Conservation (phyloP, 176 grass and related monocot genomes). For the Pontederia paniculata region DNA sequence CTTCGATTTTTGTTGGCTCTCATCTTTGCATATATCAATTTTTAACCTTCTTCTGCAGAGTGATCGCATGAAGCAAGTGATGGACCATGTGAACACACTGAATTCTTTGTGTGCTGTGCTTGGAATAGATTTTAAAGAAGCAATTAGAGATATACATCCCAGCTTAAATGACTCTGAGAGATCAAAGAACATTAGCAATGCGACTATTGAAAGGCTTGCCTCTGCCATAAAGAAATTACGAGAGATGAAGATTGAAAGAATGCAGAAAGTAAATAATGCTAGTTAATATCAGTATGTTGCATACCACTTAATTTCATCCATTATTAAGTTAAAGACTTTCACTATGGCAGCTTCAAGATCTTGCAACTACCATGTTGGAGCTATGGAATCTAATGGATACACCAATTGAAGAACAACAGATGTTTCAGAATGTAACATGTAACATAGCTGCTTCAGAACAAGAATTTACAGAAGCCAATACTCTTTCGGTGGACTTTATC, state of each 20-base stretch:
- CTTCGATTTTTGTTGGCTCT: not conserved
- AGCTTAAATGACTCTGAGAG: not conserved
- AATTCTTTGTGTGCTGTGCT: constrained; percentile 14
- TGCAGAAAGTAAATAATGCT: constrained; percentile 12
- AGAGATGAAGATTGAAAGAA: constrained; percentile 13
- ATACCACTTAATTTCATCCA: not conserved
- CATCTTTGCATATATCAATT: not conserved
- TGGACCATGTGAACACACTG: constrained; percentile 6
- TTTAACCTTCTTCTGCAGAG: not conserved
- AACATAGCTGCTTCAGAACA: constrained; percentile 69
- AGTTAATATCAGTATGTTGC: not conserved
- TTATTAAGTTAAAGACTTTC: not conserved
- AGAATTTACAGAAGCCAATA: constrained; percentile 68
- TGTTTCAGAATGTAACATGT: constrained; percentile 66
- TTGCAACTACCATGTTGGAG: constrained; percentile 69
- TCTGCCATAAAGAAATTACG: constrained; percentile 1
- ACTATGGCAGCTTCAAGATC: constrained; percentile 61
- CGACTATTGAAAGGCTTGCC: constrained; percentile 6
- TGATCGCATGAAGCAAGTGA: constrained; percentile 13
- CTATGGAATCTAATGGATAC: constrained; percentile 94
- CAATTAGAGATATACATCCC: constrained; percentile 9
- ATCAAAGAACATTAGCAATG: constrained; percentile 1
- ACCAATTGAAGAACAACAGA: constrained; percentile 72
- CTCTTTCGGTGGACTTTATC: constrained; percentile 57
- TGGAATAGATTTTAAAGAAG: constrained; percentile 8